These are phyloP conservation scores for Chamaenerion angustifolium DNA, from an alignment of 345 rosid genomes.

Conservation along the genomic window DNA sequence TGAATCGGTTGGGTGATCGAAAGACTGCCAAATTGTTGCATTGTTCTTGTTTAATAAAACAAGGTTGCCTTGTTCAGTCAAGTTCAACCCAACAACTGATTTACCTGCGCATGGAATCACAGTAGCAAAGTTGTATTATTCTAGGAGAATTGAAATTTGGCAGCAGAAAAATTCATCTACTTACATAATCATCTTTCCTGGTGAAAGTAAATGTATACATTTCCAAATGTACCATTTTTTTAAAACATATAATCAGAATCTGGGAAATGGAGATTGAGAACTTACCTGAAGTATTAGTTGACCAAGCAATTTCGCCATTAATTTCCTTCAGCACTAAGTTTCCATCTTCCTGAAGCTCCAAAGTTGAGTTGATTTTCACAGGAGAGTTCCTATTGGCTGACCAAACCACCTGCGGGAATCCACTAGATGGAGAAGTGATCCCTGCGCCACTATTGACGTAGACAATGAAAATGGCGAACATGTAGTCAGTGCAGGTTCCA, in stretches of 20 bases:
- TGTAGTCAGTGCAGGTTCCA: slow-evolving; percentile 3
- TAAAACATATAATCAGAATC: no score
- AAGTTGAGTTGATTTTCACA: neutral
- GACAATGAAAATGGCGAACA: slow-evolving; percentile 14
- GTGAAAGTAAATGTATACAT: no score
- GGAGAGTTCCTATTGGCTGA: slow-evolving; percentile 2
- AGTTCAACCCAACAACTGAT: slow-evolving; percentile 8
- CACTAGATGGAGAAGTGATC: slow-evolving; percentile 2
- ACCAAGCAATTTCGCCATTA: neutral
- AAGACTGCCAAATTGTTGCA: slow-evolving; percentile 12
- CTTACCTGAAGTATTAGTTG: slow-evolving; percentile 1
- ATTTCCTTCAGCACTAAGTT: neutral
- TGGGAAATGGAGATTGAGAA: neutral
- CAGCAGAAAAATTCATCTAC: no score
- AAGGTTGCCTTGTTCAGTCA: slow-evolving; percentile 10
- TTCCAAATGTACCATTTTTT: no score
- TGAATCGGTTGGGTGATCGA: slow-evolving; percentile 12
- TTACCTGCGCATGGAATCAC: no score
- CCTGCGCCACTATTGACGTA: neutral
- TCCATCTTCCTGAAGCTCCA: neutral
- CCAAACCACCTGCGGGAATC: slow-evolving; percentile 8
- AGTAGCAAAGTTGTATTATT: no score
- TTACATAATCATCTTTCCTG: no score
- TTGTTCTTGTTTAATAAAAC: slow-evolving; percentile 7
- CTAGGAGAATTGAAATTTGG: no score